A percentile compares a stretch with the other conserved stretches of the same genome.
Conservation (phyloP, 2,329 filamentous ascomycete species). For the Cercospora zeina region DNA sequence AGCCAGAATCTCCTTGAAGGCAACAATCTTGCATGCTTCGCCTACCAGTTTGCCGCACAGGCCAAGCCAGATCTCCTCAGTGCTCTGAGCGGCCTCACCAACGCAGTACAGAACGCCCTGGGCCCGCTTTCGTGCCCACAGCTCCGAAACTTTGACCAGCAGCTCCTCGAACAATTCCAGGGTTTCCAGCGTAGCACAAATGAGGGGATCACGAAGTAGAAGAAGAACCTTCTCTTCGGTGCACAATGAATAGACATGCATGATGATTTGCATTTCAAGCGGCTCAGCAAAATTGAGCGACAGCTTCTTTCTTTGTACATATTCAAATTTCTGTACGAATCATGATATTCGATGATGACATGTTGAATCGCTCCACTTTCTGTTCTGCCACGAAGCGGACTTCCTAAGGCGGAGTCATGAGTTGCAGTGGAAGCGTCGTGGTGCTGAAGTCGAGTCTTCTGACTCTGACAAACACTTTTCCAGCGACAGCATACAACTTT, state of each 20-base stretch:
- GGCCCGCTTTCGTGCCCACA: constrained; percentile 34
- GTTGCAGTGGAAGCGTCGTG: too few species aligned
- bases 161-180: constrained; percentile 34
- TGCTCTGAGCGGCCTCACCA: constrained; percentile 17
- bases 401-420: too few species aligned
- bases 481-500: too few species aligned
- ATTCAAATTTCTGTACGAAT: not conserved
- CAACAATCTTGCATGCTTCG: constrained; percentile 44
- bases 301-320: not conserved
- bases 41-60: constrained; percentile 40
- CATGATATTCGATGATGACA: too few species aligned
- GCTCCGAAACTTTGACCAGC: constrained; percentile 32
- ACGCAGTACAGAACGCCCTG: constrained; percentile 20
- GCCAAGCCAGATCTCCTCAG: constrained; percentile 32
- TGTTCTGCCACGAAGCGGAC: too few species aligned
- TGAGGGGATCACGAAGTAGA: constrained; percentile 10
- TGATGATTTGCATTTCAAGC: not conserved
- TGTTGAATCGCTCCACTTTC: too few species aligned
- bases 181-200: constrained; percentile 28
- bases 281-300: not conserved
- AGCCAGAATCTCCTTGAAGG: constrained; percentile 31
- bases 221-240: too few species aligned
- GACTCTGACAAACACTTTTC: too few species aligned
- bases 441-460: too few species aligned
- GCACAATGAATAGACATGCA: not conserved